Conservation (phyloP, 768 basidiomycete genomes). For the Hydnomerulius pinastri region DNA sequence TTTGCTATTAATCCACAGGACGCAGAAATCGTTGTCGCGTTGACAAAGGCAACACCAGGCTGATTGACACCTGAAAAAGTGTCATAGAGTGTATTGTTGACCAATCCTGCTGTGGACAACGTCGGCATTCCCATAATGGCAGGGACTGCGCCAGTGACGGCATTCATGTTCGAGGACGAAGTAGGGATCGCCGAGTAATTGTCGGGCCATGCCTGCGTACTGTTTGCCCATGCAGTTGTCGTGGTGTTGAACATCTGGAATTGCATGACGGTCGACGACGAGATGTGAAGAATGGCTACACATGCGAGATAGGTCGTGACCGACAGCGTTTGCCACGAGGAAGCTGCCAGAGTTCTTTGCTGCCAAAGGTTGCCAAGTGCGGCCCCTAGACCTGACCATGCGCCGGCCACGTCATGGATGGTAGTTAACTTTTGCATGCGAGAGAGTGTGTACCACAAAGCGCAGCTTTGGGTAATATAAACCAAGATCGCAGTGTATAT, state of each 20-base stretch:
- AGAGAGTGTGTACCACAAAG: neutral
- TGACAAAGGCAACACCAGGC: neutral
- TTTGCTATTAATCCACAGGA: constrained; percentile 6
- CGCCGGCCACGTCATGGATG: constrained; percentile 6
- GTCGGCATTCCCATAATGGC: neutral
- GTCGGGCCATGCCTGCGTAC: neutral
- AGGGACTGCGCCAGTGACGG: neutral
- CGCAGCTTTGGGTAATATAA: constrained; percentile 1
- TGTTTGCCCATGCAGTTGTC: neutral
- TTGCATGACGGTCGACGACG: constrained; percentile 4
- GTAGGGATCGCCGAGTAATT: no score
- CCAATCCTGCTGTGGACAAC: neutral
- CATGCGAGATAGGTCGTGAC: neutral
- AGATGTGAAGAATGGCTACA: neutral
- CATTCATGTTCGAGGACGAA: neutral
- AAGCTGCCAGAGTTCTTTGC: neutral
- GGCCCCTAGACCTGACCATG: constrained; percentile 4
- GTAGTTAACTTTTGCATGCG: neutral
- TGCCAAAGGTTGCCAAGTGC: neutral
- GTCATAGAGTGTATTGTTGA: constrained; percentile 1
- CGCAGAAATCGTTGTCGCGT: neutral
- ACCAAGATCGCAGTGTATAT: constrained; percentile 1
- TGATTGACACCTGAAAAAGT: neutral
- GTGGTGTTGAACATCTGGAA: constrained; percentile 4
- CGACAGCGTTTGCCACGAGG: neutral